Percentiles rank a stretch among this genome's conserved stretches.
Evolutionary conservation across 345 rosid genomes (phyloP).

Genomic region (Citrus unshiu): DNA sequence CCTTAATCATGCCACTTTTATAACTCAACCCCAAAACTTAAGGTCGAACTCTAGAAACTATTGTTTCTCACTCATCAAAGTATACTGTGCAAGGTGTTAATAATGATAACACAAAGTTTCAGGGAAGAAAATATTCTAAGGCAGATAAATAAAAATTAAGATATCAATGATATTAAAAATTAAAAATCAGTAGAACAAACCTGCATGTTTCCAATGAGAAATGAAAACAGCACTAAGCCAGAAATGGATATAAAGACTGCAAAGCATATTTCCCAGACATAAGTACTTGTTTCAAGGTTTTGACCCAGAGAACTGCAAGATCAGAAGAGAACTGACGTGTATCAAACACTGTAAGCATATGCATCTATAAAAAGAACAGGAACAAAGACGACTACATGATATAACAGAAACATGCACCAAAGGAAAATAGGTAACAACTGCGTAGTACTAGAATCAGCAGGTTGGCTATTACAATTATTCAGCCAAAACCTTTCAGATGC

Average conservation of each 20-base stretch:
- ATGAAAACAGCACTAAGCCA: slow-evolving; percentile 68
- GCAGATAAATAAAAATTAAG: background rate
- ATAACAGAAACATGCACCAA: background rate
- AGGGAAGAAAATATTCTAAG: background rate
- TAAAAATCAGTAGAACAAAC: slow-evolving; percentile 28
- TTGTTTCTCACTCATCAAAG: background rate
- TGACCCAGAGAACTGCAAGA: slow-evolving; percentile 65
- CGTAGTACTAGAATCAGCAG: background rate
- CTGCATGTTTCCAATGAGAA: slow-evolving; percentile 93
- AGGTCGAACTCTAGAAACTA: background rate
- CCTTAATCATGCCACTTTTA: background rate
- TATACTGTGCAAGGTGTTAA: background rate
- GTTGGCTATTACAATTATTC: background rate
- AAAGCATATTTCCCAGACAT: slow-evolving; percentile 65
- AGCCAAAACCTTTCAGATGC: background rate
- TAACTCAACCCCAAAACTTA: background rate
- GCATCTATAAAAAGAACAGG: slow-evolving; percentile 1
- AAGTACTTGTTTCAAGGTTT: slow-evolving; percentile 70
- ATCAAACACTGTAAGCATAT: background rate
- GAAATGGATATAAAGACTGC: slow-evolving; percentile 63
- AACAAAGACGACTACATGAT: background rate
- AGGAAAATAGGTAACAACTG: background rate
- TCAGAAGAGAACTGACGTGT: background rate
- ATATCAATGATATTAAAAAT: background rate
- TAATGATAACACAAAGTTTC: background rate